Evolutionary conservation across 2,329 filamentous ascomycete species (phyloP).

Genomic region (Aspergillus amoenus): DNA sequence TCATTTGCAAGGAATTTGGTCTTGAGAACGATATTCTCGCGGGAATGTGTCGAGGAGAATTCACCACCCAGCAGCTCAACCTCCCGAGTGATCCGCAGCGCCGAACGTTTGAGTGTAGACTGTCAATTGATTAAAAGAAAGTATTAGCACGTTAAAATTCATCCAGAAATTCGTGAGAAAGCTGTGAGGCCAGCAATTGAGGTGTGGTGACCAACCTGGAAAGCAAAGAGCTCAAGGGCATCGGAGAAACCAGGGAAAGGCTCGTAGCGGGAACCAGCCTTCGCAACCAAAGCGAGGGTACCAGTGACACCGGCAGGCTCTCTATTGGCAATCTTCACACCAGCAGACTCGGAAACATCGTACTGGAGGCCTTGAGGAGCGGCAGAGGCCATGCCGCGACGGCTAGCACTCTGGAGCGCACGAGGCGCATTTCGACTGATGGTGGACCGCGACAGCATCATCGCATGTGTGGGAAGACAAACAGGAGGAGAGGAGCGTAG

Average conservation of each 20-base stretch:
- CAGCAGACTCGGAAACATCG: constrained; percentile 79
- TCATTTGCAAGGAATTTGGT: constrained; percentile 95
- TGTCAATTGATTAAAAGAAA: constrained; percentile 50
- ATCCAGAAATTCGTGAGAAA: not conserved
- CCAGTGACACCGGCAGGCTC: constrained; percentile 86
- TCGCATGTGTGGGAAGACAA: constrained; percentile 57
- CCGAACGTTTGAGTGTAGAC: constrained; percentile 80
- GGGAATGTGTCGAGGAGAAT: constrained; percentile 83
- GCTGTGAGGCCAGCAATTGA: constrained; percentile 21
- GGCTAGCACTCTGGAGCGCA: constrained; percentile 56
- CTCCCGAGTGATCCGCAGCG: constrained; percentile 90
- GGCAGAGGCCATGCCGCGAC: constrained; percentile 63
- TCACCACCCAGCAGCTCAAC: constrained; percentile 91
- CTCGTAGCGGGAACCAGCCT: constrained; percentile 93
- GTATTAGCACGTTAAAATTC: constrained; percentile 14
- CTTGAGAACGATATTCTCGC: constrained; percentile 88
- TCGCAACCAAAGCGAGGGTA: constrained; percentile 86
- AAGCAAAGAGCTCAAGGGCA: constrained; percentile 91
- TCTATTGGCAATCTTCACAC: constrained; percentile 89
- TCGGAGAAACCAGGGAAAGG: constrained; percentile 84
- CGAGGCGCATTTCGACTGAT: constrained; percentile 64
- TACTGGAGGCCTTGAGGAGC: constrained; percentile 79
- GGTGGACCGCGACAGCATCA: constrained; percentile 68
- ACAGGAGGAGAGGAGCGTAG: constrained; percentile 37
- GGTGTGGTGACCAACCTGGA: constrained; percentile 67